Evolutionary conservation across 2,329 filamentous ascomycete genomes (phyloP).

Genomic region (Fusarium vanettenii): DNA sequence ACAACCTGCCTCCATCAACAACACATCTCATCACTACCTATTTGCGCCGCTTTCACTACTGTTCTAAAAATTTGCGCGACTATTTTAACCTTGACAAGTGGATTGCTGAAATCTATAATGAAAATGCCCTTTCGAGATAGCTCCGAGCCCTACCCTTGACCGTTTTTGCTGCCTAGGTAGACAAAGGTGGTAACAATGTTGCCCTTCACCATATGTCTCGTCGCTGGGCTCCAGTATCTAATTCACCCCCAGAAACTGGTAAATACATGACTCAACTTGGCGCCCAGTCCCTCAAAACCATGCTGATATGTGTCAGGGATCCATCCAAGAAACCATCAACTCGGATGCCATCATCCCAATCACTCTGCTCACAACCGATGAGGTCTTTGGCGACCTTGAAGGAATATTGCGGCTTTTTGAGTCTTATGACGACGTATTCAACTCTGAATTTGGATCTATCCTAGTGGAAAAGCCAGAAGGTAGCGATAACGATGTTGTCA

Average conservation of each 20-base stretch:
- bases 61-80: not conserved
- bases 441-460: conserved; percentile 51
- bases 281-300: not conserved
- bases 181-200: conserved; percentile 36
- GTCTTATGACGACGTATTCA: conserved; percentile 53
- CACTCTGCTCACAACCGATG: conserved; percentile 52
- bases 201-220: conserved; percentile 50
- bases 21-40: not conserved
- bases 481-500: conserved; percentile 18
- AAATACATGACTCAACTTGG: conserved; percentile 26
- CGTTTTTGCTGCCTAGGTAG: not conserved
- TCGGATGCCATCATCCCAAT: conserved; percentile 55
- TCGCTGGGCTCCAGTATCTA: conserved; percentile 54
- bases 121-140: not conserved
- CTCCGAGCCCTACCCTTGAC: not conserved
- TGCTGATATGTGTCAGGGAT: conserved; percentile 45
- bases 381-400: conserved; percentile 53
- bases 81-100: not conserved
- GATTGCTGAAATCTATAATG: not conserved
- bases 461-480: conserved; percentile 52
- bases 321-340: conserved; percentile 55
- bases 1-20: not conserved
- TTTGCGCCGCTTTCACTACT: not conserved
- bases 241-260: conserved; percentile 54
- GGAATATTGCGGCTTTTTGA: conserved; percentile 48